Percentiles rank a stretch among this genome's conserved stretches.
phyloP scores from a whole-genome alignment of 2,329 filamentous ascomycete species.

The Cucurbitaria berberidis region DNA sequence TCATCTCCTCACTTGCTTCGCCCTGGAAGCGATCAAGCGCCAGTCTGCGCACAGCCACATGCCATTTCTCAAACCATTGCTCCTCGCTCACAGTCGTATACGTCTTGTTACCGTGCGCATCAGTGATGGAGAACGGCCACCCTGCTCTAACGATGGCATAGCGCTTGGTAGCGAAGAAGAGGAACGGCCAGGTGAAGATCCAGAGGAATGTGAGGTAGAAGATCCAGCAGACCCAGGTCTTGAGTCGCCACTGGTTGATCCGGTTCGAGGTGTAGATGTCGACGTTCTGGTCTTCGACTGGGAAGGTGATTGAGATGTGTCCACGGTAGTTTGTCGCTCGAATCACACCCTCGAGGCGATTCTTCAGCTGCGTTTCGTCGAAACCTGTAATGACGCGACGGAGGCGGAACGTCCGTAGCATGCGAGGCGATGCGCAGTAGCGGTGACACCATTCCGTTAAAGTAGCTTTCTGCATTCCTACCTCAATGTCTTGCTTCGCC shows the following conservation, averaged over 20 bases:
- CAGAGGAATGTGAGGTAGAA: slow-evolving; percentile 72
- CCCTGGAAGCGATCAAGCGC: slow-evolving; percentile 64
- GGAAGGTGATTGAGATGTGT: slow-evolving; percentile 64
- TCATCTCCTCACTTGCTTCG: slow-evolving; percentile 57
- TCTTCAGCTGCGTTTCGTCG: slow-evolving; percentile 61
- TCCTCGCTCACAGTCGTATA: slow-evolving; percentile 60
- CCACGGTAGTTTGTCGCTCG: slow-evolving; percentile 72
- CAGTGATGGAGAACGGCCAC: slow-evolving; percentile 62
- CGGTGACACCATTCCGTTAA: slow-evolving; percentile 70
- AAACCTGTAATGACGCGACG: slow-evolving; percentile 62
- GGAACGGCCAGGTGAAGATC: slow-evolving; percentile 72
- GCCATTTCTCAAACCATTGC: slow-evolving; percentile 70
- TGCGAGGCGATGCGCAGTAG: slow-evolving; percentile 65
- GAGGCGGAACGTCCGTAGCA: slow-evolving; percentile 60
- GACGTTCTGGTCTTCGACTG: slow-evolving; percentile 61
- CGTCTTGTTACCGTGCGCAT: slow-evolving; percentile 44
- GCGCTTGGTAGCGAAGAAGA: slow-evolving; percentile 70
- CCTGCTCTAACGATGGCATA: slow-evolving; percentile 69
- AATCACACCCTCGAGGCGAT: slow-evolving; percentile 63
- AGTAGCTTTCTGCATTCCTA: slow-evolving; percentile 49
- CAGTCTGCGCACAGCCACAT: slow-evolving; percentile 63
- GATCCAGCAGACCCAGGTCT: slow-evolving; percentile 66
- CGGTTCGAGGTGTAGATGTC: slow-evolving; percentile 69
- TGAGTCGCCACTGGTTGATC: slow-evolving; percentile 70
- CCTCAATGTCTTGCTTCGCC: slow-evolving; percentile 53